Conservation (phyloP, 768 basidiomycete genomes). For the Pilatotrama ljubarskyi region DNA sequence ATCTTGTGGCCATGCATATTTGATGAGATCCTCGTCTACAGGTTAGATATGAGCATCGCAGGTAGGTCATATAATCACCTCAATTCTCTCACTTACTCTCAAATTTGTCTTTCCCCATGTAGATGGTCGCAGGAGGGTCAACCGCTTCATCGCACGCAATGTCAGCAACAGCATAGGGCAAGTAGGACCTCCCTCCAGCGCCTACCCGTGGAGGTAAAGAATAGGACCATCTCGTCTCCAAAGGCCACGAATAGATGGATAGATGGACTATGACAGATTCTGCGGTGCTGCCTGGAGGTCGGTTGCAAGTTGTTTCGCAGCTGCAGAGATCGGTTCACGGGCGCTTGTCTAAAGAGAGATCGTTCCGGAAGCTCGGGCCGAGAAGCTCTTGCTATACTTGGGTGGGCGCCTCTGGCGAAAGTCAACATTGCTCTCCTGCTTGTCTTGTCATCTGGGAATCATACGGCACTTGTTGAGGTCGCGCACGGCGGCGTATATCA, state of each 20-base stretch:
- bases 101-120: slow-evolving; percentile 97
- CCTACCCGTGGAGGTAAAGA: slow-evolving; percentile 57
- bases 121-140: slow-evolving; percentile 68
- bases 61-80: background rate
- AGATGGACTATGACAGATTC: background rate
- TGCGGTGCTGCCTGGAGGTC: background rate
- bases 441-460: no score
- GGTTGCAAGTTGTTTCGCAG: background rate
- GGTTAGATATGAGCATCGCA: background rate
- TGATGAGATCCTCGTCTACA: slow-evolving; percentile 92
- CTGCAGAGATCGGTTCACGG: background rate
- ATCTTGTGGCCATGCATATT: slow-evolving; percentile 87
- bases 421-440: background rate
- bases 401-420: background rate
- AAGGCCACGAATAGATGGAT: background rate
- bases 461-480: background rate
- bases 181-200: background rate
- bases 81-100: slow-evolving; percentile 63
- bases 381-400: slow-evolving; percentile 5
- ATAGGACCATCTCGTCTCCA: slow-evolving; percentile 46
- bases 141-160: slow-evolving; percentile 40
- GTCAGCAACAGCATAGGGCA: background rate
- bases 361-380: background rate
- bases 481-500: background rate
- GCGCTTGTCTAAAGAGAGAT: background rate